Base-by-base conservation (phyloP, 1,284 basidiomycete genomes). In the Dichomitus squalens region DNA sequence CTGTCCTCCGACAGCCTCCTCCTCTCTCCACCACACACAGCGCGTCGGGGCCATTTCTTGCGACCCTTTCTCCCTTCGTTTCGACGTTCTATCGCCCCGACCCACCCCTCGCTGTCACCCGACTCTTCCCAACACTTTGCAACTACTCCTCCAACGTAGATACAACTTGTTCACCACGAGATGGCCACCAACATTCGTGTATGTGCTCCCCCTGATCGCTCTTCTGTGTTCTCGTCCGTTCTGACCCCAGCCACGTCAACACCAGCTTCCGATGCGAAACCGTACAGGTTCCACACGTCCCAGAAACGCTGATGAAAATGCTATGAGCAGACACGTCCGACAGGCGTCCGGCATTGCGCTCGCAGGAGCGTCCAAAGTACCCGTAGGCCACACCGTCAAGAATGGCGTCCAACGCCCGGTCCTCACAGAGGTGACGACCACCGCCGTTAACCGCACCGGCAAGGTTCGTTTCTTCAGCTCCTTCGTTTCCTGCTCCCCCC, bases 231-330 rank as follows among this genome's bases (percentile, higher is more conserved):
- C 35, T 41, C 69, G 6, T 18, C 7, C 18, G 7, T 27, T 23
- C 50, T 47, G 12, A 55, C 41, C 20, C 21, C 29, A 38, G 47
- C 58, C 52, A 39, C 52, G 39, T 35, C 33, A 43, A 31, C 50
- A 51, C 56, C 54, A 77, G 75, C 64, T 76, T 66, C 68, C 73
- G 52, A 64, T 75, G 70, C 75, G 76, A 68, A 73, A 73, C 68
- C 73, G 75, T 60, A 68, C 71, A 55, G 75, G 75, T 39, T 69
- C 73, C 21, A 72, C 73, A 70, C 87, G 89, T 68, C 72, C 76
- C 68, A 90, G 87, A 74, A 80, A 78, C 60, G 73, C 72, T 57
- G 90, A 92, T 68, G 89, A 92, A 76, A 92, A 92, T 67, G 86
- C 88, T 47, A 79, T 79, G 65, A 83, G 79, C 67, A 83, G 77